Percentiles rank a stretch among this genome's conserved stretches.
Evolutionary conservation across 805 yeast species (phyloP).

Genomic region (Ogataea angusta): DNA sequence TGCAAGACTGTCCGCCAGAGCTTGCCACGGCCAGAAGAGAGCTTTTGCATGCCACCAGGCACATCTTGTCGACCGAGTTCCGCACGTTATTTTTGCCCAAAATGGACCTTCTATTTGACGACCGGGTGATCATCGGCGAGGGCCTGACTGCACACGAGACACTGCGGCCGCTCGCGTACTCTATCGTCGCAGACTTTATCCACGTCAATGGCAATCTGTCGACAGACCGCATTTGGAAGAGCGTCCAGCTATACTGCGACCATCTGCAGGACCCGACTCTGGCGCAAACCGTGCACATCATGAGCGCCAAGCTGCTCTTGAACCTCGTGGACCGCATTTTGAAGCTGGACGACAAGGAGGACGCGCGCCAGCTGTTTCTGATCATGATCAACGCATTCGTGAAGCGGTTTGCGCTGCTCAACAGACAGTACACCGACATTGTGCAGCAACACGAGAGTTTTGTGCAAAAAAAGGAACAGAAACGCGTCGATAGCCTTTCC

Average conservation of each 20-base stretch:
- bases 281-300: slow-evolving; percentile 87
- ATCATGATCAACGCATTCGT: slow-evolving; percentile 85
- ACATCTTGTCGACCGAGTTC: slow-evolving; percentile 88
- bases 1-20: slow-evolving; percentile 96
- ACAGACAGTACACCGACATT: slow-evolving; percentile 65
- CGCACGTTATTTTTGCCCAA: slow-evolving; percentile 79
- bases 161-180: slow-evolving; percentile 87
- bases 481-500: slow-evolving; percentile 40
- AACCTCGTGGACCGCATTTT: slow-evolving; percentile 86
- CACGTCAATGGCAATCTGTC: slow-evolving; percentile 85
- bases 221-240: slow-evolving; percentile 79
- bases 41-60: slow-evolving; percentile 88
- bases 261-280: slow-evolving; percentile 77
- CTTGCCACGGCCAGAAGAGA: slow-evolving; percentile 89
- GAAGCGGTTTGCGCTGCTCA: slow-evolving; percentile 72
- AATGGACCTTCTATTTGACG: slow-evolving; percentile 81
- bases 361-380: slow-evolving; percentile 80
- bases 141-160: slow-evolving; percentile 91
- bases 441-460: slow-evolving; percentile 57
- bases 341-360: slow-evolving; percentile 76
- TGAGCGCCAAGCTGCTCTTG: slow-evolving; percentile 88
- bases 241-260: slow-evolving; percentile 77
- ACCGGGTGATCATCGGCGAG: slow-evolving; percentile 82
- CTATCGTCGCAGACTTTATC: slow-evolving; percentile 92
- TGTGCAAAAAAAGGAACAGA: slow-evolving; percentile 41